Evolutionary conservation across 2,329 filamentous ascomycete genomes (phyloP).

Genomic region (Aspergillus udagawae): DNA sequence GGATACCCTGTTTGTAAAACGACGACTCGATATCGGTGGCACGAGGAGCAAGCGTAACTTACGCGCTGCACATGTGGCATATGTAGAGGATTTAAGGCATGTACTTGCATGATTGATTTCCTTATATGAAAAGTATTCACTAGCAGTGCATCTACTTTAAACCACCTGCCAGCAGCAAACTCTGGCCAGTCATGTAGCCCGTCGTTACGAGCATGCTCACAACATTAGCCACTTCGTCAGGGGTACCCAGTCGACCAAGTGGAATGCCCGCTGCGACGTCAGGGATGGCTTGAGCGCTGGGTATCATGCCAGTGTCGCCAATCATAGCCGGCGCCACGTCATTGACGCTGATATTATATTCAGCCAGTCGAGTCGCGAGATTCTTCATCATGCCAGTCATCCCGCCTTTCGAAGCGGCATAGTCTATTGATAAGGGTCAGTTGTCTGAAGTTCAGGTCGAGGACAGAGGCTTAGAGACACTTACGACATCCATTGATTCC

Average conservation of each 20-base stretch:
- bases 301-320: slow-evolving; percentile 61
- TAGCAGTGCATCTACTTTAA: slow-evolving; percentile 39
- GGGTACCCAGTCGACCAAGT: slow-evolving; percentile 54
- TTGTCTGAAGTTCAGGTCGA: not conserved
- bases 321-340: slow-evolving; percentile 69
- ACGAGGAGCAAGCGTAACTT: not conserved
- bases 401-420: slow-evolving; percentile 60
- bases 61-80: not conserved
- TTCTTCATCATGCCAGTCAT: slow-evolving; percentile 64
- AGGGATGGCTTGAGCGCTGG: slow-evolving; percentile 53
- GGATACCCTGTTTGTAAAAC: not conserved
- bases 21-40: not conserved
- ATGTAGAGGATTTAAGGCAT: not conserved
- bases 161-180: slow-evolving; percentile 51
- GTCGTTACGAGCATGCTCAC: slow-evolving; percentile 59
- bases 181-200: slow-evolving; percentile 59
- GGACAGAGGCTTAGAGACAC: slow-evolving; percentile 7
- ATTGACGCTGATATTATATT: slow-evolving; percentile 61
- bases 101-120: not conserved
- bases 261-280: slow-evolving; percentile 60
- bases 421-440: slow-evolving; percentile 24
- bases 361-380: slow-evolving; percentile 55
- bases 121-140: not conserved
- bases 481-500: slow-evolving; percentile 60
- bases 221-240: slow-evolving; percentile 58